A percentile compares a stretch with the other conserved stretches of the same genome.
Conservation (phyloP, 768 basidiomycete species). For the Porphyrellus cyaneotinctus region DNA sequence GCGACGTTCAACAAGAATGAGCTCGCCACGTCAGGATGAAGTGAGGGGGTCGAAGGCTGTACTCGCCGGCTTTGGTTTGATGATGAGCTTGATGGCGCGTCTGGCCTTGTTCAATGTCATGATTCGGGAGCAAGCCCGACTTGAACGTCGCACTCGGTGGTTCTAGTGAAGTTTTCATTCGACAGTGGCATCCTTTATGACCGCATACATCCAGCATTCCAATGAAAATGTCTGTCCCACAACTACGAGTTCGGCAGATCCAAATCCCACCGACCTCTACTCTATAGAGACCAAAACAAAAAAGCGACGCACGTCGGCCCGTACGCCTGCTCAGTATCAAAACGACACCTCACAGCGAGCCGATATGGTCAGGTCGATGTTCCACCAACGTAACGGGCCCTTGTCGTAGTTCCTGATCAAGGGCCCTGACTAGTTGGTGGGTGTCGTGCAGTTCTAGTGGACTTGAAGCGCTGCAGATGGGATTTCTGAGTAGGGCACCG, state of each 20-base stretch:
- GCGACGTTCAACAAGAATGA: neutral
- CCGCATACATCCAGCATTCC: constrained; percentile 8
- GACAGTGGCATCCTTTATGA: neutral
- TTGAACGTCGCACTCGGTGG: neutral
- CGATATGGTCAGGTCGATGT: constrained; percentile 41
- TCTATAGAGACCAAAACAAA: constrained; percentile 49
- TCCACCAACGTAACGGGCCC: constrained; percentile 76
- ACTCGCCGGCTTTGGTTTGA: constrained; percentile 31
- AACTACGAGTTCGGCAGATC: constrained; percentile 56
- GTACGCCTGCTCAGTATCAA: constrained; percentile 48
- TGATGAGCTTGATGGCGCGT: constrained; percentile 20
- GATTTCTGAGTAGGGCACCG: too few relatives aligned
- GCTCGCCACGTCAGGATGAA: neutral
- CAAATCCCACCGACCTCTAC: constrained; percentile 46
- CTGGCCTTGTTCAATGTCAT: constrained; percentile 16
- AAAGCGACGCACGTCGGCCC: constrained; percentile 36
- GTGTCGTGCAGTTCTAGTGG: constrained; percentile 6
- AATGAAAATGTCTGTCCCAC: constrained; percentile 52
- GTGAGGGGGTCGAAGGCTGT: neutral
- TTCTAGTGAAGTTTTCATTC: neutral
- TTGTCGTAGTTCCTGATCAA: constrained; percentile 40
- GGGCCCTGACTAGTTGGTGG: constrained; percentile 64
- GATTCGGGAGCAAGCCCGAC: neutral
- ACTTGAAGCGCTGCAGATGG: neutral
- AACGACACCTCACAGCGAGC: constrained; percentile 52